Evolutionary conservation across 163 green algal genomes (phyloP), one percentile per base, ranked within the genome.

Genomic region (Scenedesmus sp.): DNA sequence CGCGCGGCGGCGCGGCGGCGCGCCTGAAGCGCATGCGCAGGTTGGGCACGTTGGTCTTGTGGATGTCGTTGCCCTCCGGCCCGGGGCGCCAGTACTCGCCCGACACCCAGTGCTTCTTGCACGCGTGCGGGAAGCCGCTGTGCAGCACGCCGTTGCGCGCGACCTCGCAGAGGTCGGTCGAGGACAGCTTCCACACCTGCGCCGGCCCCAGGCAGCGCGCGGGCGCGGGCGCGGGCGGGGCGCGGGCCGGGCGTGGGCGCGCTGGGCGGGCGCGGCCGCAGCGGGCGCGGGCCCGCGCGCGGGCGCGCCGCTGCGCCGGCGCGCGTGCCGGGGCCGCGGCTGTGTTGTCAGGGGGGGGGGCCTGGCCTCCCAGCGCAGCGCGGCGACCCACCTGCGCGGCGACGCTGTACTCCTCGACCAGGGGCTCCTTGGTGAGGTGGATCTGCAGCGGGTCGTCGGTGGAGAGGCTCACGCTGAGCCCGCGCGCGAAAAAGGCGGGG

Each of bases 41-140:
- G 77, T 98, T 95, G 36, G 97, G 97, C 77, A 99, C 97, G 85
- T 99, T 99, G 53, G 96, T 99, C 86, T 97, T 98, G 73, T 99
- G 92, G 67, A 99, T 98, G 91, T 99, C 94, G 86, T 99, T 99
- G 53, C 96, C 97, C 42, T 96, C 91, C 0, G 93, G 92, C 18
- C 96, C 96, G 9, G 81, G 78, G 74, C 85, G 84, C 94, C 94
- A 98, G 89, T 97, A 98, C 44, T 93, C 83, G 14, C 36, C 29
- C 31, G 64, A 64, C 53, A 97, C 90, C 95, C 94, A 98, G 86
- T 97, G 93, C 89, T 95, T 96, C 90, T 99, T 99, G 83, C 87
- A 96, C 70, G 92, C 90, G 82, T 97, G 92, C 6, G 93, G 93
- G 89, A 97, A 98, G 62, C 95, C 95, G 22, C 84, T 94, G 88